Base-by-base conservation (phyloP, 352 stramenopile species). In the Globisporangium radiosum region DNA sequence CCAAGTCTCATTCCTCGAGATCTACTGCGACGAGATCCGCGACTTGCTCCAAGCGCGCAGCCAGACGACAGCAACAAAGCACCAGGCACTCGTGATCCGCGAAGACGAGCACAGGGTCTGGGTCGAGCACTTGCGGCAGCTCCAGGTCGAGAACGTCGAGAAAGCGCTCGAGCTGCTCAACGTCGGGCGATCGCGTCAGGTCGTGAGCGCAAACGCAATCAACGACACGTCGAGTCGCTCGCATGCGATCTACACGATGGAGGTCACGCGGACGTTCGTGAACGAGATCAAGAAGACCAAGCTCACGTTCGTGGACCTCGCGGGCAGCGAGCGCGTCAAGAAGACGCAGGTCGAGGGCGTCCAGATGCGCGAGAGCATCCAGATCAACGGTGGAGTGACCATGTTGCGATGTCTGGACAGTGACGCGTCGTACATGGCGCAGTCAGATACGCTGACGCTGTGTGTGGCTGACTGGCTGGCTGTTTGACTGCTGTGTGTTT, bases 11-110 rank as follows among this genome's bases (percentile, higher is more conserved):
- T 87, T 85, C 52, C 73, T 98, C 1, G 94, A 98, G 76, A 95
- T 98, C 13, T 98, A 98, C 61, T 89, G 88, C 25, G 91, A 98
- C 65, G 88, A 97, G 56, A 83, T 98, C 43, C 84, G 88, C 58
- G 92, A 98, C 65, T 62, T 98, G 38, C 70, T 98, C 0, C 68
- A 90, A 47, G 67, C 78, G 10, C 58, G 63, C 4, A 38, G 53
- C 10, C 40, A 52, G 5, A 25, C 36, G 11, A 14, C 51, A 19
- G 9, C 48, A 4, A 10, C 52, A 4, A 68, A 56, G 2, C 47
- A 66, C 19, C 72, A 70, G 39, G 60, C 55, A 7, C 58, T 79
- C n/a, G 39, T 45, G 13, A 79, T 75, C 45, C 60, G 71, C 8
- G 72, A 81, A 57, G 72, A 80, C 33, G 43, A 60, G 3, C 63